phyloP scores from a whole-genome alignment of 2,329 filamentous ascomycete species.

The Fusarium circinatum region DNA sequence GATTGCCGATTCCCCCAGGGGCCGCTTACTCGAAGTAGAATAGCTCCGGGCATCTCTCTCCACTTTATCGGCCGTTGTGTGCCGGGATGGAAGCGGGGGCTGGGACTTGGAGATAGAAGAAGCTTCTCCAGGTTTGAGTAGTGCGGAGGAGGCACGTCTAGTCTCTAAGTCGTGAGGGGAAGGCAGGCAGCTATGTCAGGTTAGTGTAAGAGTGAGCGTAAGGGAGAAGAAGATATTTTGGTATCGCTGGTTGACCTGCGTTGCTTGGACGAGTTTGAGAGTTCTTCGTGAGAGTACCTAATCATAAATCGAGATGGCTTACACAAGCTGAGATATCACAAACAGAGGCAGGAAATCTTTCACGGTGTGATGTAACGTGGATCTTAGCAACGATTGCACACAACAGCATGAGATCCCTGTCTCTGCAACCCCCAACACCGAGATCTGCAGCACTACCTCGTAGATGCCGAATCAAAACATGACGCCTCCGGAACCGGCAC shows the following conservation, averaged over 20 bases:
- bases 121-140: conserved; percentile 21
- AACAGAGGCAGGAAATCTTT: not conserved
- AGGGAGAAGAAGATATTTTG: not conserved
- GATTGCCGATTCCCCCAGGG: conserved; percentile 33
- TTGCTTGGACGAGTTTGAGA: not conserved
- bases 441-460: conserved; percentile 26
- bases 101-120: not conserved
- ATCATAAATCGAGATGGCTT: not conserved
- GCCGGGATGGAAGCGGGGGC: conserved; percentile 27
- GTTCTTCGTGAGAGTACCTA: not conserved
- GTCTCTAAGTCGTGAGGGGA: not conserved
- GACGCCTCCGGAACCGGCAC: conserved; percentile 6
- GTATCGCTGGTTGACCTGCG: not conserved
- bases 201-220: not conserved
- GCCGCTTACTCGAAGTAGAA: conserved; percentile 16
- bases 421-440: conserved; percentile 13
- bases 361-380: conserved; percentile 7
- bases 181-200: not conserved
- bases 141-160: conserved; percentile 12
- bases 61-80: conserved; percentile 27
- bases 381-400: not conserved
- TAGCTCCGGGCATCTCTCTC: conserved; percentile 4
- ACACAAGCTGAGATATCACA: not conserved
- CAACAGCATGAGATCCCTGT: conserved; percentile 2
- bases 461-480: conserved; percentile 10